phyloP scores from a whole-genome alignment of 306 rosid species.

The Prinsepia uniflora region DNA sequence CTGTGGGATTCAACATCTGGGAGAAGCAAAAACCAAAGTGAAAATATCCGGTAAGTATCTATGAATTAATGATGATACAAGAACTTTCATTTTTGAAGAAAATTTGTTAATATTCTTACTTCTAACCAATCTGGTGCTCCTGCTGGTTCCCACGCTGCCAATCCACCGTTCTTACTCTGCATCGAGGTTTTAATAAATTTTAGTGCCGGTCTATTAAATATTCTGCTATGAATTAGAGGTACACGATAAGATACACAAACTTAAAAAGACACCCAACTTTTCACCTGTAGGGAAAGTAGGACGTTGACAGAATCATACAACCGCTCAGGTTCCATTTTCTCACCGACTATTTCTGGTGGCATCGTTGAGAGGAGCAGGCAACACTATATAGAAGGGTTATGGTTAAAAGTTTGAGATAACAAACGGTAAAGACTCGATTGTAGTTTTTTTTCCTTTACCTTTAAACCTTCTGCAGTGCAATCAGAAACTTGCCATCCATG shows the following conservation, averaged over 20 bases:
- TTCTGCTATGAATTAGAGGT: not conserved
- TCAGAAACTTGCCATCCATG: slow-evolving; percentile 84
- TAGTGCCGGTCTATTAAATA: too few relatives aligned
- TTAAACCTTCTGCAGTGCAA: slow-evolving; percentile 70
- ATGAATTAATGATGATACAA: not conserved
- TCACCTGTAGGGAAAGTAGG: slow-evolving; percentile 58
- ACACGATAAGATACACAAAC: not conserved
- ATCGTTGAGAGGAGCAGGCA: slow-evolving; percentile 60
- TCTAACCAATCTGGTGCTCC: slow-evolving; percentile 62
- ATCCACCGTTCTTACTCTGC: slow-evolving; percentile 69
- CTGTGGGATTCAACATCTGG: slow-evolving; percentile 12
- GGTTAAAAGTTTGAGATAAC: not conserved
- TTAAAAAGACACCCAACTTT: not conserved
- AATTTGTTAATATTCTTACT: slow-evolving; percentile 30
- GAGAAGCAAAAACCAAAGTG: too few relatives aligned
- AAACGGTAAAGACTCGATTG: too few relatives aligned
- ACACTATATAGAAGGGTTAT: slow-evolving; percentile 31
- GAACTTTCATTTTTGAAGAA: not conserved
- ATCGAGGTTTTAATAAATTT: not conserved
- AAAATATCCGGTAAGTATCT: not conserved
- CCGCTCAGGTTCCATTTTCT: slow-evolving; percentile 48
- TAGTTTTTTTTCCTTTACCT: slow-evolving; percentile 30
- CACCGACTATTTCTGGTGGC: slow-evolving; percentile 56
- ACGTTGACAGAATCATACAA: slow-evolving; percentile 53
- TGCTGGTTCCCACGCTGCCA: slow-evolving; percentile 66